Conservation (phyloP, 2,329 filamentous ascomycete genomes). For the Venturia carpophila region DNA sequence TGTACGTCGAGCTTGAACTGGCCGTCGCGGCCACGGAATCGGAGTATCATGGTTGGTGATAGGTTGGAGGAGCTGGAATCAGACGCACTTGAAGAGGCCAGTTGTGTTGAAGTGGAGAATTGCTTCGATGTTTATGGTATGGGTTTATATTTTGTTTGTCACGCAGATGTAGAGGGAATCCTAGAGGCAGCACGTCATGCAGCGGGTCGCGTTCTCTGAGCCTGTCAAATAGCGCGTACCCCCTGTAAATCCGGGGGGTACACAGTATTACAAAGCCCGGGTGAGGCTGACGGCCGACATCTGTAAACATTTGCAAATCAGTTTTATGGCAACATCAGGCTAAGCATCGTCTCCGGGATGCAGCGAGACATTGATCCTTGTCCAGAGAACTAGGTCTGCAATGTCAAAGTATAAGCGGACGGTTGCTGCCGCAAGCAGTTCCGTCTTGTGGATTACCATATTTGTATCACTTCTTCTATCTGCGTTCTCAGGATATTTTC, state of each 20-base stretch:
- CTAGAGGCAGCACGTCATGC: slow-evolving; percentile 1
- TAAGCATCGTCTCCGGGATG: no score
- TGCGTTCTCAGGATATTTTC: background rate
- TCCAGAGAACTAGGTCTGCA: no score
- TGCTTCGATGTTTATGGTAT: background rate
- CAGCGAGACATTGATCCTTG: no score
- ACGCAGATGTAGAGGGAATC: slow-evolving; percentile 8
- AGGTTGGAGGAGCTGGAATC: background rate
- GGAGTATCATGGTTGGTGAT: slow-evolving; percentile 58
- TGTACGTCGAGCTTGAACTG: slow-evolving; percentile 80
- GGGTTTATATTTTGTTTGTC: background rate
- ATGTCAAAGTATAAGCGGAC: no score
- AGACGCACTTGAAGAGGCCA: background rate
- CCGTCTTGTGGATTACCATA: background rate
- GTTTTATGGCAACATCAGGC: no score
- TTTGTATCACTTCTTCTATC: background rate
- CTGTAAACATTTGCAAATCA: no score
- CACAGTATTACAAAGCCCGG: background rate
- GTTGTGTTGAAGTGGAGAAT: background rate
- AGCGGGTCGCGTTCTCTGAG: background rate
- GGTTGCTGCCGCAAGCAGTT: no score
- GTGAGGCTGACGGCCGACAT: background rate
- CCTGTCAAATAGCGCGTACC: background rate
- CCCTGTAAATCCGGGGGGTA: background rate
- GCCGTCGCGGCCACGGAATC: slow-evolving; percentile 86